Evolutionary conservation across 345 rosid genomes (phyloP), one percentile per base, ranked within the genome.

Genomic region (Pistacia integerrima): DNA sequence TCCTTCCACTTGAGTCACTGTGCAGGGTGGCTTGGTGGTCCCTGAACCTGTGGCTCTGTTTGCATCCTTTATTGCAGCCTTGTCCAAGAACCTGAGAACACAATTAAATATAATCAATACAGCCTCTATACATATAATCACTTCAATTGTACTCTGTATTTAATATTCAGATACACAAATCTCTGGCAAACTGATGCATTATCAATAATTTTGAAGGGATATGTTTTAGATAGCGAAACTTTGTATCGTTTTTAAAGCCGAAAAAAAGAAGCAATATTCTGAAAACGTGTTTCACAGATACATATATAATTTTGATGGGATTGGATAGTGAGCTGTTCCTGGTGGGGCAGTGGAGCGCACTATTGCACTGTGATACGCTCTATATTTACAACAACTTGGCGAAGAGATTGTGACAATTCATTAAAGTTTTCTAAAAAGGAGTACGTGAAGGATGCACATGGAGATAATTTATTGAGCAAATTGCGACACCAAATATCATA

Each of bases 1-100:
- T 57, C 86, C 88, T 88, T 94, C 98, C 3, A 92, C 97, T 83
- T 93, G 95, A 7, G 95, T 93, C 58, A 91, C 90, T 11, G 98
- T 90, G 84, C 93, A 91, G 30, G 90, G 88, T 59, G 72, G 82
- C 46, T 56, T 74, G 41, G 79, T 65, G 51, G 72, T 46, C 18
- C 72, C n/a, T 68, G 78, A 36, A 61, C 64, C 77, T 41, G 46
- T 41, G 46, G 72, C 73, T 72, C 8, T 5, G 46, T 41, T 41
- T 5, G 46, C 46, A 58, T 85, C 83, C 80, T 84, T 89, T 71
- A 89, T 79, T 68, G 98, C 97, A 11, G 97, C 98, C 90, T 84
- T 94, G 85, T 94, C 97, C 85, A 94, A 81, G 86, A 85, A 90
- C 90, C 97, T 94, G 84, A 56, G 51, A 35, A 57, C 20, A 75